phyloP scores from a whole-genome alignment of 2,329 filamentous ascomycete genomes.

The Colletotrichum ledebouriae region DNA sequence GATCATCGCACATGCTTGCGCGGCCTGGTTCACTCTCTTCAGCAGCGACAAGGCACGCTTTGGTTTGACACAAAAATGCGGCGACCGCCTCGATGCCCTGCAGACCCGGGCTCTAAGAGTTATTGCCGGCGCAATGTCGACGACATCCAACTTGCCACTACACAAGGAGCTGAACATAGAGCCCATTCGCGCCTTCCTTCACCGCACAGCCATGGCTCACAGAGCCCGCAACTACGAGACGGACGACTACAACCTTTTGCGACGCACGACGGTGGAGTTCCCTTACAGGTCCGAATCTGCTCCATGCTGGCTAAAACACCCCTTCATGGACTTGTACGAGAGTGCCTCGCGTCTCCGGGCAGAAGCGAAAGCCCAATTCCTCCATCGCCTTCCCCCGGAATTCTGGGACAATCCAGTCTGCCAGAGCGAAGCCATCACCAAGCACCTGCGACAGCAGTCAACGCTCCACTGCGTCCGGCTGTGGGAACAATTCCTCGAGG shows the following conservation, averaged over 20 bases:
- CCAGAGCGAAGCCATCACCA: background rate
- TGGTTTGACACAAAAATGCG: background rate
- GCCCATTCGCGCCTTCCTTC: background rate
- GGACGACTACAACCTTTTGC: background rate
- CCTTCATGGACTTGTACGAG: background rate
- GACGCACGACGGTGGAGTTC: background rate
- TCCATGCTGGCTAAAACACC: background rate
- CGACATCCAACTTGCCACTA: constrained; percentile 1
- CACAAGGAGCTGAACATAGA: constrained; percentile 14
- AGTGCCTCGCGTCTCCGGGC: background rate
- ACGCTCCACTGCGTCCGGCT: background rate
- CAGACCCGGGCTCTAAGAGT: background rate
- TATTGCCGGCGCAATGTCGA: background rate
- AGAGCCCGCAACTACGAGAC: background rate
- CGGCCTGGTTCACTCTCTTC: constrained; percentile 4
- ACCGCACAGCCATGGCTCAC: constrained; percentile 3
- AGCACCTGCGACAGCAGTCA: background rate
- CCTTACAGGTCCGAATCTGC: background rate
- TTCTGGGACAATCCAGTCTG: constrained; percentile 2
- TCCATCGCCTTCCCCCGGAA: background rate
- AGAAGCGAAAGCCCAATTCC: background rate
- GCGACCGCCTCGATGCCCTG: background rate
- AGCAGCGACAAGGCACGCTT: background rate
- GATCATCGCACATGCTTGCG: constrained; percentile 17
- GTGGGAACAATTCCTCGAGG: background rate